phyloP scores from a whole-genome alignment of 371 early-diverging fungal species.

The Zychaea mexicana region DNA sequence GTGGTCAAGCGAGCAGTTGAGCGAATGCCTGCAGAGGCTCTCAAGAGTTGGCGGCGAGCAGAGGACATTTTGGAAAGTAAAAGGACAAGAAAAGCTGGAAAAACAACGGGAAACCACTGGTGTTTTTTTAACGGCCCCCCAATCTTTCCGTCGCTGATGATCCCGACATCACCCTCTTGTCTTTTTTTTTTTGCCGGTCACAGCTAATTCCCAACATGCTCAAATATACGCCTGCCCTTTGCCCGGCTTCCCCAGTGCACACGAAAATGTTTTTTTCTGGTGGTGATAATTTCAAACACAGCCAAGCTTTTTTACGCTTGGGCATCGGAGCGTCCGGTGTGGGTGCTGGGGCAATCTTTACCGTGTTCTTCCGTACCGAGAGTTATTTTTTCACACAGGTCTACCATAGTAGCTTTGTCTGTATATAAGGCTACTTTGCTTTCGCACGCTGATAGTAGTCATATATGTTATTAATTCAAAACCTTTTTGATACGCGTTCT shows the following conservation, averaged over 20 bases:
- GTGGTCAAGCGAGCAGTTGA: constrained; percentile 42
- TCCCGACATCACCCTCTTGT: constrained; percentile 14
- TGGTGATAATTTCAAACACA: neutral
- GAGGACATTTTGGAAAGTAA: constrained; percentile 23
- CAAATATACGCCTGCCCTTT: neutral
- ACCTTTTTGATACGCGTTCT: too few relatives aligned
- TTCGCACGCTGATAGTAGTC: too few relatives aligned
- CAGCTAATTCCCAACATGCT: neutral
- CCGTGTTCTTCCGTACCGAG: neutral
- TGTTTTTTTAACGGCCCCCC: constrained; percentile 1
- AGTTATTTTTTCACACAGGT: neutral
- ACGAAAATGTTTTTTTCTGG: too few relatives aligned
- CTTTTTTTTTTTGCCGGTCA: neutral
- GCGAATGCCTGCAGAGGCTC: constrained; percentile 33
- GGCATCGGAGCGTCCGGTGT: neutral
- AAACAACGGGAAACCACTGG: constrained; percentile 14
- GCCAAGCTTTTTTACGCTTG: neutral
- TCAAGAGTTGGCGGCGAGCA: constrained; percentile 51
- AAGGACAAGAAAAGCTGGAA: constrained; percentile 13
- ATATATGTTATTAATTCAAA: too few relatives aligned
- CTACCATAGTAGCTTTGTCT: too few relatives aligned
- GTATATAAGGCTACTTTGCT: too few relatives aligned
- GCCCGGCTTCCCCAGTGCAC: too few relatives aligned
- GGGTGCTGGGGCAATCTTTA: neutral
- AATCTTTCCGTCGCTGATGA: constrained; percentile 2